Base-by-base conservation (phyloP, 2,329 filamentous ascomycete genomes). In the Alternaria viburni region DNA sequence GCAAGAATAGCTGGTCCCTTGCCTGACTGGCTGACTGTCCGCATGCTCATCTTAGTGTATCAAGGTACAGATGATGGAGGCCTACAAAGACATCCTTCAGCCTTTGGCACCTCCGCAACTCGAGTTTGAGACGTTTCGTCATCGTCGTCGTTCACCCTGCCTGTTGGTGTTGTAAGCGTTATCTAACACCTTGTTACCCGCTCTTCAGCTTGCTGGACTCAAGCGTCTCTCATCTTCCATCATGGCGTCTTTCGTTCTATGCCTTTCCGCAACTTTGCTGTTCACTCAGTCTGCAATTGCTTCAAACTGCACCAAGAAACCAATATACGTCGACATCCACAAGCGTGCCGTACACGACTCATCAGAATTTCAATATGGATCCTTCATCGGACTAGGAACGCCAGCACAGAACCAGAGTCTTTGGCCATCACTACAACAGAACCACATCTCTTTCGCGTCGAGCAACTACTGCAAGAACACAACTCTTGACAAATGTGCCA, bases 261-360 rank as follows among this genome's bases (percentile, higher is more conserved):
- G 71, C 23, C 59, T 77, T 47, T 69, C 70, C 25, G 73, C 75
- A 67, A 66, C 74, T 66, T 75, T 77, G 64, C 72, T 78, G 73
- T 77, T 80, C 44, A 67, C 70, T 77, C 74, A 78, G 71, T 75
- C 76, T 47, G 75, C 74, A 59, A 60, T 72, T 67, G 79, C 79
- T 15, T 77, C 79, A 65, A 80, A 81, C 67, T 81, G 80, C 62
- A 77, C 77, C 7, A 76, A 70, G 56, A 67, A 74, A 30, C 80
- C 81, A 0, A 76, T 83, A 58, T 83, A 81, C 59, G 79, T 83
- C 68, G 81, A 83, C 50, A 82, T 83, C 41, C 81, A 83, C 57
- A 79, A 77, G 61, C 74, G 82, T 54, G 77, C 73, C 13, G 81
- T 83, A n/a, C 77, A 82, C 54, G 77, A 79, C 51, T 77, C 77